Percentiles rank a stretch among this genome's conserved stretches.
Conservation (phyloP, 2,329 filamentous ascomycete genomes). For the Arthroderma sp. region DNA sequence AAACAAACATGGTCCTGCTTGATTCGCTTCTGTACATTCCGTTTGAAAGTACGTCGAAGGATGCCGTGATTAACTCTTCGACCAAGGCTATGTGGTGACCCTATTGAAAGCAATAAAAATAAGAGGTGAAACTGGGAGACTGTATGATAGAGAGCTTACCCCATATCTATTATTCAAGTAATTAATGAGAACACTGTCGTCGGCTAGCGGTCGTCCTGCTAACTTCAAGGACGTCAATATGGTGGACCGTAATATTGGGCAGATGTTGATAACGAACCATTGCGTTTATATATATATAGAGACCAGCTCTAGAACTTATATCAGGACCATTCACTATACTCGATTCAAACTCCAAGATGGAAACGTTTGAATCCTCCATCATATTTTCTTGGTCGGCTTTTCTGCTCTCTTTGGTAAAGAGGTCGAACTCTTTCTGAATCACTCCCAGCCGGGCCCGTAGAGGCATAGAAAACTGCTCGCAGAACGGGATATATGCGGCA, state of each 20-base stretch:
- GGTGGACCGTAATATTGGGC: not conserved
- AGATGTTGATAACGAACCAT: conserved; percentile 41
- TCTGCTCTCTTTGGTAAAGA: conserved; percentile 29
- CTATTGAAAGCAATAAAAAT: conserved; percentile 25
- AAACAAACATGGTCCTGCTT: conserved; percentile 49
- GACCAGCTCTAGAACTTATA: conserved; percentile 62
- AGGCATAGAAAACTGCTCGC: conserved; percentile 25
- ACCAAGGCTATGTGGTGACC: conserved; percentile 65
- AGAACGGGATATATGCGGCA: conserved; percentile 28
- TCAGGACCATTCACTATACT: conserved; percentile 53
- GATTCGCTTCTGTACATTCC: conserved; percentile 60
- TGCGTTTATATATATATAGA: conserved; percentile 77
- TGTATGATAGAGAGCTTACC: conserved; percentile 30
- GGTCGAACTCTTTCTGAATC: conserved; percentile 29
- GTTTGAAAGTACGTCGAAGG: conserved; percentile 82
- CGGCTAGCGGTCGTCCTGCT: conserved; percentile 66
- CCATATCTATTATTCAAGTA: conserved; percentile 78
- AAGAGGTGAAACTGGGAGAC: not conserved
- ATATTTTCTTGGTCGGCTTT: conserved; percentile 31
- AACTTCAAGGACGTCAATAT: conserved; percentile 44
- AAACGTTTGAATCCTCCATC: conserved; percentile 30
- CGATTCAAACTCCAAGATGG: conserved; percentile 40
- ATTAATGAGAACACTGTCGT: conserved; percentile 64
- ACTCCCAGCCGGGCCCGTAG: conserved; percentile 27
- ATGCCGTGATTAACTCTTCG: conserved; percentile 71